phyloP scores from a whole-genome alignment of 176 grass and related monocot genomes.

The Juncus inflexus region DNA sequence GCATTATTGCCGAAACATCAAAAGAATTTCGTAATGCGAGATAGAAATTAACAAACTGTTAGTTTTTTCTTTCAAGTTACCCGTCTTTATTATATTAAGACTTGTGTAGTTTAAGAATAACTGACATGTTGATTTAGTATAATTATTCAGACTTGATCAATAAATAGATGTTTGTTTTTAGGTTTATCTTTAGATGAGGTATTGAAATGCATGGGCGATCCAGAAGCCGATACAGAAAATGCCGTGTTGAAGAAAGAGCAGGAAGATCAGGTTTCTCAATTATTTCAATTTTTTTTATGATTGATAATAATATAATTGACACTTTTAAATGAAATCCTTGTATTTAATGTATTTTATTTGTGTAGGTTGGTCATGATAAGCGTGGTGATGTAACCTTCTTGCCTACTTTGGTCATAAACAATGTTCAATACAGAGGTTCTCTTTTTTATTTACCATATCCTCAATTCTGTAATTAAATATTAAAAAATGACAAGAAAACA shows the following conservation, averaged over 20 bases:
- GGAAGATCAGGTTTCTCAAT: conserved; percentile 54
- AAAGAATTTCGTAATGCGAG: too few species aligned
- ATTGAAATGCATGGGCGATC: conserved; percentile 87
- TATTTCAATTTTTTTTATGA: neutral
- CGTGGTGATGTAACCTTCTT: conserved; percentile 88
- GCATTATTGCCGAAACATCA: neutral
- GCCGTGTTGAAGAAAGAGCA: conserved; percentile 77
- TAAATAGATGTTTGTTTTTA: conserved; percentile 16
- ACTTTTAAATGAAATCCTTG: neutral
- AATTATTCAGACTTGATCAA: too few species aligned
- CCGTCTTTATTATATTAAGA: too few species aligned
- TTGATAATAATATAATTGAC: neutral
- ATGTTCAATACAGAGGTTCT: conserved; percentile 95
- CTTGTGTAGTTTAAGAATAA: too few species aligned
- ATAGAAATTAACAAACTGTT: too few species aligned
- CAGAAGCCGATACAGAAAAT: conserved; percentile 82
- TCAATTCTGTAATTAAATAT: too few species aligned
- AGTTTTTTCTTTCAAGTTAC: too few species aligned
- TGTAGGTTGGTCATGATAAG: conserved; percentile 66
- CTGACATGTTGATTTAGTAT: too few species aligned
- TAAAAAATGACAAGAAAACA: too few species aligned
- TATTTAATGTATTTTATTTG: neutral
- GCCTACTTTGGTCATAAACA: conserved; percentile 89
- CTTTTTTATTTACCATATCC: neutral
- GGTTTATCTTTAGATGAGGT: conserved; percentile 60